Base-by-base conservation (phyloP, 371 early-diverging fungal genomes). In the Rhizopus arrhizus region DNA sequence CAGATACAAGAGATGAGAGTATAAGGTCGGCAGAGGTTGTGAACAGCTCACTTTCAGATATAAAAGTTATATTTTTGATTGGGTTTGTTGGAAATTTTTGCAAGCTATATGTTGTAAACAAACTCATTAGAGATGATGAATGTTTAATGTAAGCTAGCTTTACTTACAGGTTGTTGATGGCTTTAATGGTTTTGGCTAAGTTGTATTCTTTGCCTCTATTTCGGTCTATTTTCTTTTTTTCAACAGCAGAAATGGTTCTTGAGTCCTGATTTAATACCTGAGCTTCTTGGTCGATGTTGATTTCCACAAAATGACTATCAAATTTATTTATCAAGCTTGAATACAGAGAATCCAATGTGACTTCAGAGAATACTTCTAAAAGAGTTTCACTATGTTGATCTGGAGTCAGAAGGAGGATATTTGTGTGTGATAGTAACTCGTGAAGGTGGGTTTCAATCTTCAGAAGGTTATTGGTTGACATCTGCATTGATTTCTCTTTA, bases 41-140 rank as follows among this genome's bases (percentile, higher is more conserved):
- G 36, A 52, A 35, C 35, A 52, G 34, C 15, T 52, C 53, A 36
- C 35, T 36, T 52, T 52, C 53, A 7, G 53, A 52, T 52, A 52
- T 35, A 36, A 10, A 36, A 34, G 0, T 29, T 35, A 36, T 52
- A n/a, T 35, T 4, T 22, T 34, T 52, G 11, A 52, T 35, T 34
- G 13, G n/a, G 15, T 52, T 52, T 32, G 34, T 34, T 52, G 53
- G 53, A 7, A 52, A 8, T 35, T 52, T 52, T n/a, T 52, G 13
- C 35, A 52, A 52, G 35, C 52, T 52, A 52, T 52, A 34, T 52
- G 34, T 52, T 52, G 15, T 13, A 52, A 52, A 35, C 34, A 52
- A 52, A 15, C 52, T 4, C 10, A n/a, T 34, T 31, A 34, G 34
- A 34, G 4, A 52, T 52, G 15, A 52, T 33, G 31, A 13, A 28